Base-by-base conservation (phyloP, 2,329 filamentous ascomycete species). In the Bimuria novae-zelandiae region DNA sequence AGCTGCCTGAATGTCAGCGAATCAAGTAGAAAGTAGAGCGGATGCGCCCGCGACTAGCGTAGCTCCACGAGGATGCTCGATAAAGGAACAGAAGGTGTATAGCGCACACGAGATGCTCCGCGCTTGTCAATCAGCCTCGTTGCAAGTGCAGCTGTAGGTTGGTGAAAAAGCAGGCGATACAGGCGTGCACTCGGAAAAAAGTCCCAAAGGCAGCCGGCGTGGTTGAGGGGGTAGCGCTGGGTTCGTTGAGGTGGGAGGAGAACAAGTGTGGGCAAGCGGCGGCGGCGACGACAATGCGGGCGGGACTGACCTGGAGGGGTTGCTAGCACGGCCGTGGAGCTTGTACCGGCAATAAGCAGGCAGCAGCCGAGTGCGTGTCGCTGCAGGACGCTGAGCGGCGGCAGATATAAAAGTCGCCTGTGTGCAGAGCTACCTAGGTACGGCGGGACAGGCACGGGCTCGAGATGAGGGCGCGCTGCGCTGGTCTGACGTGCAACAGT, bases 381-480 rank as follows among this genome's bases (percentile, higher is more conserved):
- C 37, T 40, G 37, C 27, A 41, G 27, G 16, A 32, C 6, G 40
- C 49, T 33, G 22, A 14, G 35, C 27, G n/a, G 5, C 12, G 48
- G 33, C 16, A 36, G 21, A 51, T 49, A 49, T 55, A 49, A 36
- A 36, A 25, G 21, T 21, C 14, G 43, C 16, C 43, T 16, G 30
- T 27, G 43, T 46, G 43, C 43, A 32, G 21, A 21, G 36, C 54
- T 57, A 59, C 33, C 27, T 16, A 16, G 27, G 42, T 16, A 27
- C 25, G 7, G 19, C 22, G 29, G 27, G 40, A 43, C 25, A 52
- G 57, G 52, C 57, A 54, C 62, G 59, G 61, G 62, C 63, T 33
- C 27, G 47, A 29, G 19, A 23, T 19, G 52, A 56, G 49, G 41
- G 53, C 54, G 44, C 49, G 57, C 51, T 57, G 54, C 51, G 59